Evolutionary conservation across 441 rosid genomes (phyloP).

Genomic region (Theobroma grandiflorum): DNA sequence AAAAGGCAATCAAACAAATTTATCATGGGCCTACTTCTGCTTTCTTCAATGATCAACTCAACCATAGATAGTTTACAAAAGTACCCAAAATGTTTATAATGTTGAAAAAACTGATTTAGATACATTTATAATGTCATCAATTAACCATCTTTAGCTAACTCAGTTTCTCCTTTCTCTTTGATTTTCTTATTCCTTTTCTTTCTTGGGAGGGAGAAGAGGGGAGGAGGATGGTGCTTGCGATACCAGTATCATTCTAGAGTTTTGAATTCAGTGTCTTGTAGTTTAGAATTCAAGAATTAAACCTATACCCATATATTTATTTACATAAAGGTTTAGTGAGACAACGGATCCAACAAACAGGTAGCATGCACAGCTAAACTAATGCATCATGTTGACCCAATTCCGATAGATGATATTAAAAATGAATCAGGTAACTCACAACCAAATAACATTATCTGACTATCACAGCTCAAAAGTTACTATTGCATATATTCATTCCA

Average conservation of each 20-base stretch:
- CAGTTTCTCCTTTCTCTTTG: background rate
- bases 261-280: too few species aligned
- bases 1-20: background rate
- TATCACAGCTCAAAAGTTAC: background rate
- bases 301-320: background rate
- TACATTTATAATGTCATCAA: too few species aligned
- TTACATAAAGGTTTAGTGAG: background rate
- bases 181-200: too few species aligned
- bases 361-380: background rate
- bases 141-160: background rate
- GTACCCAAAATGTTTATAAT: background rate
- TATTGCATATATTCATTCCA: conserved; percentile 6
- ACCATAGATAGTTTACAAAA: background rate
- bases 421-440: background rate
- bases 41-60: background rate
- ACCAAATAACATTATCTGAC: background rate
- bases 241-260: too few species aligned
- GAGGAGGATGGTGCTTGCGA: background rate
- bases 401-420: background rate
- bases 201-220: background rate
- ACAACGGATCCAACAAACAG: background rate
- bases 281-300: background rate
- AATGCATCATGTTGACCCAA: background rate
- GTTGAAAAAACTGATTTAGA: background rate
- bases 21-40: background rate